phyloP scores from a whole-genome alignment of 2,329 filamentous ascomycete species.

The Ceratocystiopsis brevicomis region DNA sequence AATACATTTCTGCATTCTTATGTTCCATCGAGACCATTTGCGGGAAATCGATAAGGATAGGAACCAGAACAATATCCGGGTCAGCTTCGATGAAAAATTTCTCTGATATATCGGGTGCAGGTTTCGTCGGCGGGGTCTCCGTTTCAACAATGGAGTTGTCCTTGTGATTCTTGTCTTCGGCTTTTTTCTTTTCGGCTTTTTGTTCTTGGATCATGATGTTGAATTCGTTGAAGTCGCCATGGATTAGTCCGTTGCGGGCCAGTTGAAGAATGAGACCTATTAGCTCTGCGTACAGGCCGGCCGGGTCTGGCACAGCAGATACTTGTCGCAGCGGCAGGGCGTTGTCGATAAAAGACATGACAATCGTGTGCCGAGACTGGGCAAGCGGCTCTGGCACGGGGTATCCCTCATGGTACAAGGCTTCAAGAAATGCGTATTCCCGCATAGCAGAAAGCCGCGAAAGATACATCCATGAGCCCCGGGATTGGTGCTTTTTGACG shows the following conservation, averaged over 20 bases:
- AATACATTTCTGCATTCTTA: slow-evolving; percentile 87
- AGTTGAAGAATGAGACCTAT: slow-evolving; percentile 72
- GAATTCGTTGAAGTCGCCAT: slow-evolving; percentile 98
- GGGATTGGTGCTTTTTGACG: slow-evolving; percentile 47
- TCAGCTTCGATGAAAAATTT: slow-evolving; percentile 1
- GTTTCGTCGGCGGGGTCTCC: too few species aligned
- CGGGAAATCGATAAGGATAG: slow-evolving; percentile 90
- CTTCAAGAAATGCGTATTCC: slow-evolving; percentile 88
- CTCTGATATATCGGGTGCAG: slow-evolving; percentile 2
- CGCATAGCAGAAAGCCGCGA: slow-evolving; percentile 82
- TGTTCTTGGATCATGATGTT: slow-evolving; percentile 87
- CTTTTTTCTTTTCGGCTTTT: slow-evolving; percentile 20
- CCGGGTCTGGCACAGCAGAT: slow-evolving; percentile 62
- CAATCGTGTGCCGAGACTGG: slow-evolving; percentile 85
- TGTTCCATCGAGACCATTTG: slow-evolving; percentile 97
- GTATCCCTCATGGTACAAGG: slow-evolving; percentile 65
- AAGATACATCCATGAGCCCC: slow-evolving; percentile 94
- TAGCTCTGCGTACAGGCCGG: slow-evolving; percentile 74
- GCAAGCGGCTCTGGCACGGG: slow-evolving; percentile 73
- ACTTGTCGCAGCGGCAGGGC: slow-evolving; percentile 85
- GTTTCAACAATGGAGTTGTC: too few species aligned
- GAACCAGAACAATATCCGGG: slow-evolving; percentile 30
- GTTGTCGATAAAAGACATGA: slow-evolving; percentile 90
- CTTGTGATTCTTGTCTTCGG: background rate
- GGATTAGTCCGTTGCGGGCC: slow-evolving; percentile 74